Percentiles rank a stretch among this genome's conserved stretches.
phyloP scores from a whole-genome alignment of 768 basidiomycete genomes.

The Hemileccinum impolitum region DNA sequence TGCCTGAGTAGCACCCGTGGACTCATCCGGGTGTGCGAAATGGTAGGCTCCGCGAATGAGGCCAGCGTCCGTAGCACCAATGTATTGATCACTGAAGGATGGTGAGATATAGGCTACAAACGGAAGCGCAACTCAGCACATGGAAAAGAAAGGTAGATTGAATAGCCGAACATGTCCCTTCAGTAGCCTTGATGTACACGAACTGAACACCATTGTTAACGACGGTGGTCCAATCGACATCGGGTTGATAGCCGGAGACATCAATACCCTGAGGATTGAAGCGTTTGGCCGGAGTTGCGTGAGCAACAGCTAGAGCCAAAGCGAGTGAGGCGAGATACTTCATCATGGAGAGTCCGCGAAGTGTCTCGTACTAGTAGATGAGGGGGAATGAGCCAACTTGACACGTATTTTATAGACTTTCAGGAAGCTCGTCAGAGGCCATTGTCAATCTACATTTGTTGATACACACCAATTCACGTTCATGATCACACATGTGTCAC shows the following conservation, averaged over 20 bases:
- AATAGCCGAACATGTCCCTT: constrained; percentile 46
- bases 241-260: constrained; percentile 48
- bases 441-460: not conserved
- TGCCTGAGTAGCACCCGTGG: constrained; percentile 57
- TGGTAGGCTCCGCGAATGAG: constrained; percentile 62
- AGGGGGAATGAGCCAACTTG: not conserved
- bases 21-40: constrained; percentile 53
- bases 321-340: constrained; percentile 17
- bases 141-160: not conserved
- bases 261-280: constrained; percentile 50
- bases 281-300: constrained; percentile 25
- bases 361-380: not conserved
- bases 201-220: constrained; percentile 50
- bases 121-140: not conserved
- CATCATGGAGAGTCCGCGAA: constrained; percentile 9
- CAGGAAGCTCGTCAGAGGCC: not conserved
- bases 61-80: constrained; percentile 50
- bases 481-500: constrained; percentile 15
- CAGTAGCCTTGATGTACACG: constrained; percentile 67
- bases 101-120: constrained; percentile 22
- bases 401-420: constrained; percentile 11
- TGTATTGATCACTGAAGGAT: constrained; percentile 49
- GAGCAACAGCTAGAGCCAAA: constrained; percentile 12
- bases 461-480: not conserved
- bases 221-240: constrained; percentile 51